Conservation (phyloP, 306 rosid genomes). For the Vigna reflexopilosa region DNA sequence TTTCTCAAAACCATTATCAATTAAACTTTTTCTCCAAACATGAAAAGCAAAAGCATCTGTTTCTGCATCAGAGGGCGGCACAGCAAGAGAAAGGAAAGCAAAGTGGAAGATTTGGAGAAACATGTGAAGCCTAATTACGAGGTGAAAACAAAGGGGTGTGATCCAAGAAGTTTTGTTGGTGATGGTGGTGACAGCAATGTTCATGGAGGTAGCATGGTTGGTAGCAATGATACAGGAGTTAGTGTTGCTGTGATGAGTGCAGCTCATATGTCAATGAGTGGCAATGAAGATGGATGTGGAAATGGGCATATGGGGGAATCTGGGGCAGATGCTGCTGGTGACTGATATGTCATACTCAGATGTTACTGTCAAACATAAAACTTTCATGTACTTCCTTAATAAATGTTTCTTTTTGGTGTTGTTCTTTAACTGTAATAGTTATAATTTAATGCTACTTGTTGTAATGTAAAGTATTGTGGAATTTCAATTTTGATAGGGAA, state of each 20-base stretch:
- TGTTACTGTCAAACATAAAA: neutral
- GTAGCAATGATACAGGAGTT: slow-evolving; percentile 43
- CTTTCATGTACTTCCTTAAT: neutral
- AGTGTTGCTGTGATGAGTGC: slow-evolving; percentile 43
- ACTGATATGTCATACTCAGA: neutral
- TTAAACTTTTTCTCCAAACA: slow-evolving; percentile 22
- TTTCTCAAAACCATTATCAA: neutral
- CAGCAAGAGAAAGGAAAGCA: slow-evolving; percentile 48
- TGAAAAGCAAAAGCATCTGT: slow-evolving; percentile 62
- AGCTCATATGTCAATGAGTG: slow-evolving; percentile 41
- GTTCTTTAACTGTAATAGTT: neutral
- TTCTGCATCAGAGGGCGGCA: slow-evolving; percentile 57
- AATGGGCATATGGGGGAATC: slow-evolving; percentile 51
- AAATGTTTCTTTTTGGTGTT: neutral
- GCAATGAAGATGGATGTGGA: slow-evolving; percentile 45
- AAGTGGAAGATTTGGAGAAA: slow-evolving; percentile 43
- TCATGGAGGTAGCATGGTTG: slow-evolving; percentile 22
- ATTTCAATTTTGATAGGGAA: neutral
- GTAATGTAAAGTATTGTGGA: neutral
- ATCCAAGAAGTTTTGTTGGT: slow-evolving; percentile 32
- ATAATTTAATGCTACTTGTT: neutral
- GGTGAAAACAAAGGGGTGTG: slow-evolving; percentile 40
- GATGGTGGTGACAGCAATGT: slow-evolving; percentile 39
- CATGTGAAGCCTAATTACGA: slow-evolving; percentile 39
- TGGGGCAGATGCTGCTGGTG: slow-evolving; percentile 32